Evolutionary conservation across 73 alveolate species (phyloP), one percentile per base, ranked within the genome.

Genomic region (Blepharisma stoltei): DNA sequence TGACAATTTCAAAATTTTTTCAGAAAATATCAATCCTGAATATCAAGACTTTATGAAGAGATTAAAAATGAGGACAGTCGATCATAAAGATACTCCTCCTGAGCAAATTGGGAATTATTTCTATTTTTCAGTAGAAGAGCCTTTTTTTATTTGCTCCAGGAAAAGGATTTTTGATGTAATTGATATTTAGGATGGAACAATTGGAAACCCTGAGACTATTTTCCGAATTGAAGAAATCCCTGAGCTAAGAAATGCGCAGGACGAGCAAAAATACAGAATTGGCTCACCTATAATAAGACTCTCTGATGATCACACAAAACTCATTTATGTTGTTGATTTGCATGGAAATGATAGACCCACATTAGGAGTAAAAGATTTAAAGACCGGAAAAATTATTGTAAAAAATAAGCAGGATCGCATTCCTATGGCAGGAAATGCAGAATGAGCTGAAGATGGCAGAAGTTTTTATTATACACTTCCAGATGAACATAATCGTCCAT

Each of bases 271-370:
- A 44, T 14, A 44, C 14, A 9, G 71, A 11, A 11, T 44, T 38
- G 79, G 79, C 27, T 9, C 25, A n/a, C 79, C 79, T 38, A 69
- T 44, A 14, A 44, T 69, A 37, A 23, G 79, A n/a, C 23, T 69
- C 14, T 18, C 54, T 18, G 65, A 69, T n/a, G 41, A 69, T 23
- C 32, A 69, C 11, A 25, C 11, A 14, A 69, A 44, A 46, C 23
- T 69, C 27, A 38, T 69, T 46, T 18, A 18, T 38, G n/a, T 69
- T 11, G 65, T 69, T n/a, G 79, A 69, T 53, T 18, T 69, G 20
- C 41, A 23, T 38, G 23, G 76, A 9, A 69, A 38, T 69, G 79
- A 69, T n/a, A 23, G 67, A 20, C 65, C 65, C 0, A 44, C 32
- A 8, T n/a, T 69, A 14, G 23, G 23, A 18, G 67, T 69, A 7